phyloP scores from a whole-genome alignment of 2,329 filamentous ascomycete genomes.

The Pestalotiopsis sp. region DNA sequence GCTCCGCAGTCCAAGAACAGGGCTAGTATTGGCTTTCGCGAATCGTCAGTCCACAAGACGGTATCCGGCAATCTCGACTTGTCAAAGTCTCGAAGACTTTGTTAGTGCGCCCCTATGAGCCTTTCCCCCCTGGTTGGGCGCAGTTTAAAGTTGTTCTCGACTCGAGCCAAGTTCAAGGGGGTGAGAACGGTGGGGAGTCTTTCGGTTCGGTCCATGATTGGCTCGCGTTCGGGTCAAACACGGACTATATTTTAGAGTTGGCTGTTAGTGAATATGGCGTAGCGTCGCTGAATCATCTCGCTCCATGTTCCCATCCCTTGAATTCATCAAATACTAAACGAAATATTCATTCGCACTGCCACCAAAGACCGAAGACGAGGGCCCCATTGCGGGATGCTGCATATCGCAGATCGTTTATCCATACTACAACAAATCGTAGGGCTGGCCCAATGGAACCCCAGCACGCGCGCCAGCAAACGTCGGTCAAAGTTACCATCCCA shows the following conservation, averaged over 20 bases:
- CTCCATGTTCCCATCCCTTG: no score
- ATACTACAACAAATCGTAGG: neutral
- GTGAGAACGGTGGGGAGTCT: neutral
- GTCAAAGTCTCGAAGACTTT: neutral
- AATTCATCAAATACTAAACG: no score
- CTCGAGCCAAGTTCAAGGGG: neutral
- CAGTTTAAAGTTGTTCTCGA: neutral
- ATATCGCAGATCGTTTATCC: neutral
- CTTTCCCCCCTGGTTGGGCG: neutral
- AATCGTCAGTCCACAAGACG: neutral
- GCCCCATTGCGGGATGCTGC: neutral
- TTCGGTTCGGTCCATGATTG: neutral
- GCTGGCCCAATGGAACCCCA: neutral
- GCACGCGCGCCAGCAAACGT: neutral
- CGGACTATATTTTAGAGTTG: neutral
- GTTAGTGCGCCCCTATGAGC: neutral
- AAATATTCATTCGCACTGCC: no score
- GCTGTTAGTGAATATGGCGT: neutral
- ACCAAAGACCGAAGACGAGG: neutral
- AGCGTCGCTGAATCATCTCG: no score
- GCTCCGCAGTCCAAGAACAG: no score
- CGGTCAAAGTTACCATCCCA: neutral
- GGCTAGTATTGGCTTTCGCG: no score
- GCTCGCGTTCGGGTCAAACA: neutral
- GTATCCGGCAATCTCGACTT: neutral